Conservation (phyloP, 495 filamentous ascomycete genomes). For the Jackrogersella multiformis region DNA sequence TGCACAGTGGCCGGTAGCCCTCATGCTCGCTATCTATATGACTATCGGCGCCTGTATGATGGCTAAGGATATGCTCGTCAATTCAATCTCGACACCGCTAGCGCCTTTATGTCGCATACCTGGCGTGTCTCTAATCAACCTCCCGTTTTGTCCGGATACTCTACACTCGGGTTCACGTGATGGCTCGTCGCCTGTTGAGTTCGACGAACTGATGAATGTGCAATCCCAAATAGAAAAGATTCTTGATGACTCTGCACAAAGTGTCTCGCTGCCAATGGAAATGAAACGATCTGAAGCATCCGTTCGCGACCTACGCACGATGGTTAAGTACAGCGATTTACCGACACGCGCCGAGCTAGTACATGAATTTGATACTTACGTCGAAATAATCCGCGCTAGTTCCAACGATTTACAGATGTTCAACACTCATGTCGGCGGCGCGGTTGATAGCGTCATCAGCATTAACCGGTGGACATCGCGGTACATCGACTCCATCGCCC, state of each 20-base stretch:
- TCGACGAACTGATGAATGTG: slow-evolving; percentile 71
- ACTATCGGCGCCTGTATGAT: slow-evolving; percentile 58
- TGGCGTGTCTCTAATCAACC: slow-evolving; percentile 62
- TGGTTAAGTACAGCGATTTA: slow-evolving; percentile 61
- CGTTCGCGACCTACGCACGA: slow-evolving; percentile 75
- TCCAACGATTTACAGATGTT: slow-evolving; percentile 69
- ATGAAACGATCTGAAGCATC: slow-evolving; percentile 77
- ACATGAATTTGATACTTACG: slow-evolving; percentile 72
- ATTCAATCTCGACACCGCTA: slow-evolving; percentile 59
- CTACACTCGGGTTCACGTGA: slow-evolving; percentile 8
- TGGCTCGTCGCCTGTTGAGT: slow-evolving; percentile 59
- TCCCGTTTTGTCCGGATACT: slow-evolving; percentile 66
- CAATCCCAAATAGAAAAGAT: slow-evolving; percentile 74
- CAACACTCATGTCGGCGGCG: slow-evolving; percentile 72
- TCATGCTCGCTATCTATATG: slow-evolving; percentile 62
- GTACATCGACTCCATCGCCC: slow-evolving; percentile 67
- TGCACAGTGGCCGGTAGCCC: slow-evolving; percentile 64
- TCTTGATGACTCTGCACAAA: slow-evolving; percentile 65
- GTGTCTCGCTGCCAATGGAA: slow-evolving; percentile 69
- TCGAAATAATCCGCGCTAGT: slow-evolving; percentile 65
- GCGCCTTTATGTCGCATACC: slow-evolving; percentile 73
- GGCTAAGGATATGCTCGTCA: slow-evolving; percentile 61
- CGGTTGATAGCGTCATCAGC: slow-evolving; percentile 73
- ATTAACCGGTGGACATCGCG: slow-evolving; percentile 69
- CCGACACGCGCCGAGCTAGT: slow-evolving; percentile 66